phyloP scores from a whole-genome alignment of 1,284 basidiomycete species.

The Ceraceosorus guamensis region DNA sequence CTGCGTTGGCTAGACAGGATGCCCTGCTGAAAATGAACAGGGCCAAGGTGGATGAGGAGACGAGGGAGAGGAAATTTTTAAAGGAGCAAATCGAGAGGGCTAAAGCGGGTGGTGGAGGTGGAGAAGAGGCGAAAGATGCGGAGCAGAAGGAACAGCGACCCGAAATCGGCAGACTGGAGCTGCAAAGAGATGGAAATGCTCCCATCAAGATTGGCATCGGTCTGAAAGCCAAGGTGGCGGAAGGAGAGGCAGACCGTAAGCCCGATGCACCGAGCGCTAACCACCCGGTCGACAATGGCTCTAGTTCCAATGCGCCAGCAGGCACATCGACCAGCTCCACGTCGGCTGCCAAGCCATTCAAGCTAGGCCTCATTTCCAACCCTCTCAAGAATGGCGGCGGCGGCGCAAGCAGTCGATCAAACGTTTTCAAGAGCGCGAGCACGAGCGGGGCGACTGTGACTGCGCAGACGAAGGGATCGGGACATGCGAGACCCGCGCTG shows the following conservation, averaged over 20 bases:
- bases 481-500: conserved; percentile 17
- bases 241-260: neutral
- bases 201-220: conserved; percentile 30
- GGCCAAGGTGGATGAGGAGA: conserved; percentile 83
- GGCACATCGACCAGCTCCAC: neutral
- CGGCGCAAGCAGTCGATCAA: conserved; percentile 14
- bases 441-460: neutral
- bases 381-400: conserved; percentile 17
- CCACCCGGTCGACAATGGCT: neutral
- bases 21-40: conserved; percentile 93
- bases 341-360: conserved; percentile 9
- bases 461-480: conserved; percentile 4
- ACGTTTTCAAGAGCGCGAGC: conserved; percentile 3
- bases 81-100: conserved; percentile 92
- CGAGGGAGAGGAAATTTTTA: conserved; percentile 80
- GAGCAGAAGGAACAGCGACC: conserved; percentile 7
- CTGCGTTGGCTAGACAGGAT: conserved; percentile 78
- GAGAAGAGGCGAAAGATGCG: no score
- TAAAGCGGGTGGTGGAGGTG: conserved; percentile 41
- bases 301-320: neutral
- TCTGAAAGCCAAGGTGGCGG: conserved; percentile 10
- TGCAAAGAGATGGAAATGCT: conserved; percentile 14
- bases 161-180: conserved; percentile 17
- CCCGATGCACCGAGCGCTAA: neutral
- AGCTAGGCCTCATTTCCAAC: conserved; percentile 19